Evolutionary conservation across 495 filamentous ascomycete genomes (phyloP), one percentile per base, ranked within the genome.

Genomic region (Barbatosphaeria neglecta): DNA sequence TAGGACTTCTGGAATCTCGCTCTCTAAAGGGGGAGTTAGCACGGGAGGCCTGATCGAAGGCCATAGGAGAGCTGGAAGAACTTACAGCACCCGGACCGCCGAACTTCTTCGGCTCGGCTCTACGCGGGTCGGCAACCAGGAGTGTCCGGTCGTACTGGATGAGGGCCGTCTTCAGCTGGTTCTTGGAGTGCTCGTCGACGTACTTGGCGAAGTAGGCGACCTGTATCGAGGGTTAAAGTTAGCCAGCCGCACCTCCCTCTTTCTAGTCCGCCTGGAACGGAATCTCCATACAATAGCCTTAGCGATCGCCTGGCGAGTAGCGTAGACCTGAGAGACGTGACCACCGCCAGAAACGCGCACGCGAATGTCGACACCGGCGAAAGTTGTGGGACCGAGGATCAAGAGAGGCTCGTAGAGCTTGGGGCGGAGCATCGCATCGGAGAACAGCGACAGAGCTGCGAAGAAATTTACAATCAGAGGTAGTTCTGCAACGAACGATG

Each of bases 131-230:
- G 67, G 92, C 93, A 55, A 98, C 92, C 57, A 98, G 82, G 52
- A 98, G 77, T 66, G 86, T 95, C 58, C 92, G 83, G 78, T 98
- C 92, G 78, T 93, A 98, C 67, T 85, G 78, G 62, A 85, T 83
- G 51, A 97, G 78, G 51, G 85, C 84, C 69, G 88, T 82, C 86
- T 98, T 98, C 58, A 98, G 78, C 73, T 84, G 77, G 82, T 96
- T 98, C 86, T 98, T 98, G 75, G 84, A 83, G 82, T 97, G 87
- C 83, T 98, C 92, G 65, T 98, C 92, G 69, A 98, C 87, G 75
- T 82, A 98, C 77, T 98, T 98, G 81, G 96, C 92, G 84, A 95
- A 97, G 84, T 97, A 98, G 69, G 92, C 90, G 62, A 98, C 52
- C 61, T 64, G 43, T 3, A 40, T 33, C 11, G 11, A 39, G 11